These are phyloP conservation scores for Samsoniella hepiali DNA, from an alignment of 2,329 filamentous ascomycete species.

Conservation along the genomic window DNA sequence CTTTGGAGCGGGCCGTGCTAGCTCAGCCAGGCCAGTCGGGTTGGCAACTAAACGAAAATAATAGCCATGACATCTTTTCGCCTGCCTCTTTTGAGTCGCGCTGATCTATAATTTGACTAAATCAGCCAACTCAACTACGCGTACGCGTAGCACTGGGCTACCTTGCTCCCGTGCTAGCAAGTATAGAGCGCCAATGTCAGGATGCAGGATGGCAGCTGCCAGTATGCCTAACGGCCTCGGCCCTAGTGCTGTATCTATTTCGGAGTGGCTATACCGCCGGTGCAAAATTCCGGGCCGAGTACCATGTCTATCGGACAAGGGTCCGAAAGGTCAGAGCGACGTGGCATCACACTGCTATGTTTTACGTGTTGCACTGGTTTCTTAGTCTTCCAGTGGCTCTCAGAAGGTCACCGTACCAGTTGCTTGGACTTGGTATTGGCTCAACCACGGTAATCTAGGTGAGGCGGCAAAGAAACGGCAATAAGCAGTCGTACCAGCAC, in stretches of 20 bases:
- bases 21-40: not conserved
- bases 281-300: no score
- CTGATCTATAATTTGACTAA: not conserved
- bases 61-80: not conserved
- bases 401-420: not conserved
- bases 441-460: not conserved
- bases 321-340: no score
- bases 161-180: no score
- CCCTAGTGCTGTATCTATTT: no score
- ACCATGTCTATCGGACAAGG: no score
- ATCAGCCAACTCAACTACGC: no score
- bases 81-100: not conserved
- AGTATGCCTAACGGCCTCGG: no score
- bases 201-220: no score
- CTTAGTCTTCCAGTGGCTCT: not conserved
- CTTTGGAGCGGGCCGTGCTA: conserved; percentile 1
- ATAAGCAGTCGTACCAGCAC: not conserved
- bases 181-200: no score
- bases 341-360: no score
- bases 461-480: not conserved
- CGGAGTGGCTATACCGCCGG: no score
- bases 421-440: not conserved
- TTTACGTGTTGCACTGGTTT: not conserved
- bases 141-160: no score
- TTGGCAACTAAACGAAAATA: not conserved